phyloP scores from a whole-genome alignment of 768 basidiomycete genomes.

The Cystofilobasidium macerans region DNA sequence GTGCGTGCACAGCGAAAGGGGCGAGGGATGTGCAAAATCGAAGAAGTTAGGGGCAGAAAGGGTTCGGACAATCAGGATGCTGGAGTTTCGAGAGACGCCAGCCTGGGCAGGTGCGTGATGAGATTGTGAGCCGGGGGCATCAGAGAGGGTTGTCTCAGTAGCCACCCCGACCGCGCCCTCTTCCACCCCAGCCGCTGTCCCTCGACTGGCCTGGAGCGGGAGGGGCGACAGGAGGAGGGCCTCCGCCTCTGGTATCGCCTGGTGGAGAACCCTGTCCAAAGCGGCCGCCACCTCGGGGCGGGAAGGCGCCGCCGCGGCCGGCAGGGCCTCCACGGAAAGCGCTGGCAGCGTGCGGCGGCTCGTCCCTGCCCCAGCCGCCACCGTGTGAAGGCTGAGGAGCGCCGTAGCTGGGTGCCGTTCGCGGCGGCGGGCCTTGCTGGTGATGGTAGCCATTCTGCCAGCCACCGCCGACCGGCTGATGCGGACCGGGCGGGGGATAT shows the following conservation, averaged over 20 bases:
- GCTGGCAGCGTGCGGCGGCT: background rate
- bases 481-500: background rate
- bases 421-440: background rate
- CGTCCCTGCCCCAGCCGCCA: background rate
- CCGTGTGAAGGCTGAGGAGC: background rate
- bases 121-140: background rate
- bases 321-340: no score
- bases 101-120: no score
- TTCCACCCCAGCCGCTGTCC: background rate
- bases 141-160: background rate
- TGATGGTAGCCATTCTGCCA: background rate
- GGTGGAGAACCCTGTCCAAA: background rate
- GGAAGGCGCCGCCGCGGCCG: background rate
- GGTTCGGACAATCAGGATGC: no score
- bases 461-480: no score
- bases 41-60: no score
- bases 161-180: background rate
- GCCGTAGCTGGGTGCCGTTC: background rate
- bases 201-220: no score
- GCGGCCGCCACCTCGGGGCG: background rate
- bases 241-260: no score
- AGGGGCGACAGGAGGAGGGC: no score
- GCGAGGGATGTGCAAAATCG: no score
- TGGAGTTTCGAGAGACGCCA: no score
- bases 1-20: no score